Base-by-base conservation (phyloP, 176 grass and related monocot species). In the Tillandsia fasciculata region DNA sequence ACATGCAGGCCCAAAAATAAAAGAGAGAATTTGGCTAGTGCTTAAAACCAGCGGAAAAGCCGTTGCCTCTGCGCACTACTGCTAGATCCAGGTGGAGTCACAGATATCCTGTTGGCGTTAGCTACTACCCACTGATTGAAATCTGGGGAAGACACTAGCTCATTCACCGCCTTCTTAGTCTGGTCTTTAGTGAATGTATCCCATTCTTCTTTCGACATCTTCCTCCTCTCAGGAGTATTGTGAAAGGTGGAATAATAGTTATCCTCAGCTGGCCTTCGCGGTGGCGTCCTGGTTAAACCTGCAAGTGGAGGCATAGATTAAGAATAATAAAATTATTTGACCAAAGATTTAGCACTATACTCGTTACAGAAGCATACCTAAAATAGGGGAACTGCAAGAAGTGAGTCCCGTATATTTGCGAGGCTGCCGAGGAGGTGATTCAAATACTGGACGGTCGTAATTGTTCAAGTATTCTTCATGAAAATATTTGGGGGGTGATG, bases 201-300 rank as follows among this genome's bases (percentile, higher is more conserved):
- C 52, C 90, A 96, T 80, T 96, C 81, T 81, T 90, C 85, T 51
- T 85, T 77, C 0, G 93, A 79, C n/a, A 85, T 85, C 18, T 80
- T 84, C 66, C 27, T 87, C 56, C 86, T 85, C 71, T 84, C 88
- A 2, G 88, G 86, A 50, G 76, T 92, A 23, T 24, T 68, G 77
- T 97, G 93, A 68, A 83, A 89, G 42, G 83, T 83, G 12, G 93
- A 97, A 81, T 81, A 97, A 57, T 85, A 90, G 24, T 23, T 82
- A 9, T 90, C 89, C 51, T 74, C 78, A 47, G 22, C 18, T 54
- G 12, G 50, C 50, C 64, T 70, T 80, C 52, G 76, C 49, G 64
- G 69, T 58, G 10, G 14, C 47, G 49, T 63, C 64, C 52, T 78
- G 27, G 11, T 64, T 52, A 64, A 77, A 9, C 80, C 88, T 87